Evolutionary conservation across 345 rosid species (phyloP).

Genomic region (Fremontodendron californicum): DNA sequence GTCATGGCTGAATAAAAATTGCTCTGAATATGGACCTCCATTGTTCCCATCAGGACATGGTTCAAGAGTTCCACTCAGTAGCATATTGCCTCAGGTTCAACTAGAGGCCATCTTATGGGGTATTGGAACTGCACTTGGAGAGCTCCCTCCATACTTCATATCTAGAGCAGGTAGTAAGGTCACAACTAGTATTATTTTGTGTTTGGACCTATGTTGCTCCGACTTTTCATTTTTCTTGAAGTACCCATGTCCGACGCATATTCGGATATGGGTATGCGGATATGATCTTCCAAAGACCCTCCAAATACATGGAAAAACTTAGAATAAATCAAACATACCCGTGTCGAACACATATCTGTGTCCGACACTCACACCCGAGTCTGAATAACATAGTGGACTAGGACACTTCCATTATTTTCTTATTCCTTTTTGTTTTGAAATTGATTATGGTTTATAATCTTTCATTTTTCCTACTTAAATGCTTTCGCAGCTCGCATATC

Average conservation of each 20-base stretch:
- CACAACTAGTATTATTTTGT: neutral
- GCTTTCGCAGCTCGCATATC: slow-evolving; percentile 60
- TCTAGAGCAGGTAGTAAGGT: slow-evolving; percentile 73
- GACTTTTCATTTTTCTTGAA: no score
- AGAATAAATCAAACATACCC: no score
- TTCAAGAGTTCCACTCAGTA: slow-evolving; percentile 70
- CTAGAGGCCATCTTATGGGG: slow-evolving; percentile 91
- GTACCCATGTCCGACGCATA: no score
- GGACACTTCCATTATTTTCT: neutral
- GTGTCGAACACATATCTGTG: no score
- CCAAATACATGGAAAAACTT: no score
- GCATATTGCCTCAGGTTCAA: slow-evolving; percentile 88
- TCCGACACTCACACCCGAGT: no score
- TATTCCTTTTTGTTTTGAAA: neutral
- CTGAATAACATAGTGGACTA: no score
- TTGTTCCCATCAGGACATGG: slow-evolving; percentile 44
- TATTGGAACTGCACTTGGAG: slow-evolving; percentile 93
- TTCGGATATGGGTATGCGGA: no score
- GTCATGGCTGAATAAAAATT: slow-evolving; percentile 84
- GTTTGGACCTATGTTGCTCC: neutral
- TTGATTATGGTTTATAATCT: neutral
- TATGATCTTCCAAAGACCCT: no score
- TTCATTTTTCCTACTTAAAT: slow-evolving; percentile 1
- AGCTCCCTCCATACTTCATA: slow-evolving; percentile 97
- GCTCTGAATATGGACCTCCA: slow-evolving; percentile 77